Evolutionary conservation across 805 yeast species (phyloP), one percentile per base, ranked within the genome.

Genomic region (Kluyveromyces starmeri): DNA sequence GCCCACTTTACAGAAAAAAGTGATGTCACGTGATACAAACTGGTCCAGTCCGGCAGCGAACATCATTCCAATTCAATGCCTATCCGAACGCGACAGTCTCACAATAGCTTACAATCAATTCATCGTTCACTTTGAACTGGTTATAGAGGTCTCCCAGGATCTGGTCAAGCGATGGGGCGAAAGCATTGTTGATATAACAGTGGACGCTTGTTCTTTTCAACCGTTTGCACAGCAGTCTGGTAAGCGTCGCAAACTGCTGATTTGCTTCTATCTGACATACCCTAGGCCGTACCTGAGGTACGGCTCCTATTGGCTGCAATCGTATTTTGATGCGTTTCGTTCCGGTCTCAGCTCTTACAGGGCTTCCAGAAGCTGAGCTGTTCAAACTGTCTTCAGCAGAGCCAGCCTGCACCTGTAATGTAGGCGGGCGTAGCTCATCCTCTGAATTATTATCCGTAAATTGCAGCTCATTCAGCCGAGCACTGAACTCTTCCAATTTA

Each of bases 91-190:
- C 59, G 9, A 55, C 55, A 2, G 55, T 42, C 12, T 51, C 56
- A 35, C 62, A 59, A 35, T 59, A 59, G 37, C 55, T 55, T 3
- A 59, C 50, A 17, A 58, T 48, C n/a, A 59, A 33, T 26, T 54
- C 60, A 26, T 55, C 47, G 22, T 48, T 47, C 2, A 50, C 45
- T 29, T 47, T 51, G 25, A 53, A 59, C 26, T 55, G 61, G 2
- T 39, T 28, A 55, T 59, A 54, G 6, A 59, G 36, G 17, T 56
- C 59, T 3, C 59, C 58, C 1, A 59, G 42, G 4, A 32, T 43
- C 28, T 56, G 60, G 16, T 56, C 53, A 1, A 61, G 61, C 20
- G 50, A 51, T 2, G 64, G 64, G 2, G 61, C 59, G 42, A 59
- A 59, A 6, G 64, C 58, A 33, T 54, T 59, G 30, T 54, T 58